phyloP scores from a whole-genome alignment of 257 asterid species.

The Solanum commersonii region DNA sequence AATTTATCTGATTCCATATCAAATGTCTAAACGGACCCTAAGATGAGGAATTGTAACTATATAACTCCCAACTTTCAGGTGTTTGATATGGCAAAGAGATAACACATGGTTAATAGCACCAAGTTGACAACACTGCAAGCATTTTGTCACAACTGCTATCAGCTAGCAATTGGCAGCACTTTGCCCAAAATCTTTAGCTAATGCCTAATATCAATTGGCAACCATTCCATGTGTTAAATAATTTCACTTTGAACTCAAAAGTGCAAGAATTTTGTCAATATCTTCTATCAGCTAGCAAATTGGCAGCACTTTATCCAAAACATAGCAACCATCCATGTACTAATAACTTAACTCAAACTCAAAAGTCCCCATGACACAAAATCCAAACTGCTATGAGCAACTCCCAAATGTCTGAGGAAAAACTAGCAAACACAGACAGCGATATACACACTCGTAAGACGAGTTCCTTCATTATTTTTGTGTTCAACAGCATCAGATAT shows the following conservation, averaged over 20 bases:
- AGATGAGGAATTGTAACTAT: neutral
- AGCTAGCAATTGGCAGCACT: neutral
- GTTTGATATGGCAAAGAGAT: neutral
- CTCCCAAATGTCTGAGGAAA: neutral
- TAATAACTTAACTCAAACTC: neutral
- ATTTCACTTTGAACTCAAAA: neutral
- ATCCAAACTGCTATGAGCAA: neutral
- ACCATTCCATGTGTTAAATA: neutral
- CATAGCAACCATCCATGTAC: neutral
- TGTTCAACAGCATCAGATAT: neutral
- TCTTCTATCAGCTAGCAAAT: neutral
- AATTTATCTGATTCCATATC: neutral
- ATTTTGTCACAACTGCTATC: neutral
- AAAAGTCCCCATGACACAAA: neutral
- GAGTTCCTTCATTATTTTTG: neutral
- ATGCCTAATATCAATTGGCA: neutral
- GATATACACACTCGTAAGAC: neutral
- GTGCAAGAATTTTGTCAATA: neutral
- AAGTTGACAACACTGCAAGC: neutral
- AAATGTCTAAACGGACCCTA: too few species aligned
- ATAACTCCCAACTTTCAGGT: neutral
- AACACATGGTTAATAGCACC: neutral
- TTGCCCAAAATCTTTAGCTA: neutral
- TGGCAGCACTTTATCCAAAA: neutral
- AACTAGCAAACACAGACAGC: neutral